Evolutionary conservation across 2,329 filamentous ascomycete species (phyloP).

Genomic region (Xylaria sp.): DNA sequence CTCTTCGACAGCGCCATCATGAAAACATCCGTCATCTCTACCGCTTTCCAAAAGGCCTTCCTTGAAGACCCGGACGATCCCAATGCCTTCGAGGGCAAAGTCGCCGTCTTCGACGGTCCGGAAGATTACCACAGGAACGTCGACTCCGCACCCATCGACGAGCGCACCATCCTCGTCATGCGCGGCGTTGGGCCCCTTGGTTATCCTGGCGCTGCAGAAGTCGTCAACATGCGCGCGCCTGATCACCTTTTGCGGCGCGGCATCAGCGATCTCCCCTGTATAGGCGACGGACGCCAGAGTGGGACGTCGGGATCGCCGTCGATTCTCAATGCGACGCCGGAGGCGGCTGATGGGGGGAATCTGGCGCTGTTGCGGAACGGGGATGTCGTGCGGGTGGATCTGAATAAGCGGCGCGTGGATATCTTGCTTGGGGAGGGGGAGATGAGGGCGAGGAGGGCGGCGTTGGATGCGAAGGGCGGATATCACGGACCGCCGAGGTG

Average conservation of each 20-base stretch:
- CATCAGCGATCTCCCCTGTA: conserved; percentile 43
- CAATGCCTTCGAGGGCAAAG: conserved; percentile 43
- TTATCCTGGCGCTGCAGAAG: conserved; percentile 46
- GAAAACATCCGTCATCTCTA: conserved; percentile 47
- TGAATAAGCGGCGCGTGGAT: conserved; percentile 44
- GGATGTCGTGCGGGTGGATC: conserved; percentile 45
- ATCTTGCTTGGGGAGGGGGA: conserved; percentile 41
- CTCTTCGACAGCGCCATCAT: conserved; percentile 49
- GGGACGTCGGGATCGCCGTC: conserved; percentile 51
- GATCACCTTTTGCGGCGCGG: conserved; percentile 41
- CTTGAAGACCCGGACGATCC: conserved; percentile 41
- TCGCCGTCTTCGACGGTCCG: conserved; percentile 47
- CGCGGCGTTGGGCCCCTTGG: conserved; percentile 45
- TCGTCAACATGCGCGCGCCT: conserved; percentile 49
- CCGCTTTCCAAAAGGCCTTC: conserved; percentile 40
- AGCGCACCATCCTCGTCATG: conserved; percentile 43
- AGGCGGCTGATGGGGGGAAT: conserved; percentile 50
- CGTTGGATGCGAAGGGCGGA: conserved; percentile 35
- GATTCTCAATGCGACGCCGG: conserved; percentile 51
- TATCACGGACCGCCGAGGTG: conserved; percentile 34
- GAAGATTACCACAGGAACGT: conserved; percentile 43
- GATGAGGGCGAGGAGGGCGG: conserved; percentile 35
- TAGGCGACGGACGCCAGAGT: conserved; percentile 51
- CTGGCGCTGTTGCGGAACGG: conserved; percentile 46
- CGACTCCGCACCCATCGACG: conserved; percentile 39